These are phyloP conservation scores for Pseudogymnoascus pannorum DNA, from an alignment of 2,329 filamentous ascomycete genomes.

Conservation along the genomic window DNA sequence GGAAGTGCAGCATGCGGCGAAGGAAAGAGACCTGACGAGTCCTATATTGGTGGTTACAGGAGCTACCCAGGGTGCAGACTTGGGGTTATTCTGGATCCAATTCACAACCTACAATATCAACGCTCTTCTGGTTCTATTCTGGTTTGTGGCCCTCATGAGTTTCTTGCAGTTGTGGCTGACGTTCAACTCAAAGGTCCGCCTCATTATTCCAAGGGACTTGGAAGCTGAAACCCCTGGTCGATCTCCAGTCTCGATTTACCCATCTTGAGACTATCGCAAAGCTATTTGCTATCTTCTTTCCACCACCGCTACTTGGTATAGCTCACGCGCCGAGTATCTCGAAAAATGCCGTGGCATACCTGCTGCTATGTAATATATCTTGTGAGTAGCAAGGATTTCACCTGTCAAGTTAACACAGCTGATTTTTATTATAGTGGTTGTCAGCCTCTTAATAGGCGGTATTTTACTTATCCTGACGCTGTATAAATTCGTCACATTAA, in stretches of 20 bases:
- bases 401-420: not conserved
- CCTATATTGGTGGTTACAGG: not conserved
- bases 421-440: conserved; percentile 30
- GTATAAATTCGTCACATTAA: conserved; percentile 32
- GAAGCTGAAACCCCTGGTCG: not conserved
- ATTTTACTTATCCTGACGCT: conserved; percentile 35
- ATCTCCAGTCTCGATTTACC: not conserved
- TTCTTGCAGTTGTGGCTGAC: not conserved
- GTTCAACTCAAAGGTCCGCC: not conserved
- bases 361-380: not conserved
- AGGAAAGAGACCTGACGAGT: not conserved
- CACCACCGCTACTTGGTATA: conserved; percentile 6
- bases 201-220: conserved; percentile 4
- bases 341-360: not conserved
- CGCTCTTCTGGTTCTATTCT: conserved; percentile 12
- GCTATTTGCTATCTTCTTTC: conserved; percentile 10
- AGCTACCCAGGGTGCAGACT: conserved; percentile 7
- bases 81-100: conserved; percentile 14
- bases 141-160: conserved; percentile 6
- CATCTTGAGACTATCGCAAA: conserved; percentile 1
- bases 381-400: not conserved
- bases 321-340: not conserved
- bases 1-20: not conserved
- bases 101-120: conserved; percentile 11
- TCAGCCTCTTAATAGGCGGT: conserved; percentile 32